phyloP scores from a whole-genome alignment of 768 basidiomycete species.

The Sarcodon sp. region DNA sequence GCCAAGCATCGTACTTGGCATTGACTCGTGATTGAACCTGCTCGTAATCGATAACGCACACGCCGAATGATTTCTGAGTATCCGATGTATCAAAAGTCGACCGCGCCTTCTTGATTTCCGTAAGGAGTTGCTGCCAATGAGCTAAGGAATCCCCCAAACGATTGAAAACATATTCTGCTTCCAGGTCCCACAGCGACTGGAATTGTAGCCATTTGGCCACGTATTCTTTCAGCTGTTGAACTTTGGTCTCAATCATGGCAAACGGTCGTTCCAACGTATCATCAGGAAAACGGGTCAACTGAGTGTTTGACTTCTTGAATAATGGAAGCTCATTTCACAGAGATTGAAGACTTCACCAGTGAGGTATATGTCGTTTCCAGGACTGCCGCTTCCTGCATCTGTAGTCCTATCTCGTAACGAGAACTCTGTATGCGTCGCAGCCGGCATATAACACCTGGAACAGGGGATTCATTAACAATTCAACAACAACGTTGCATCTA shows the following conservation, averaged over 20 bases:
- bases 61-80: constrained; percentile 83
- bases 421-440: constrained; percentile 86
- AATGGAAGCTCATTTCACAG: not conserved
- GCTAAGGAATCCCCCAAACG: constrained; percentile 89
- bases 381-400: constrained; percentile 59
- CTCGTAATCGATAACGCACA: constrained; percentile 93
- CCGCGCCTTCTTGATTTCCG: constrained; percentile 93
- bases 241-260: constrained; percentile 75
- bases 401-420: constrained; percentile 91
- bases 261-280: constrained; percentile 73
- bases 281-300: constrained; percentile 70
- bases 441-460: constrained; percentile 72
- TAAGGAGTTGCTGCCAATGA: constrained; percentile 91
- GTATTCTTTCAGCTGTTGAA: constrained; percentile 79
- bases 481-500: constrained; percentile 1
- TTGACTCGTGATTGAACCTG: constrained; percentile 96
- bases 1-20: constrained; percentile 98
- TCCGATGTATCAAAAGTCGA: constrained; percentile 97
- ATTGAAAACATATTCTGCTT: constrained; percentile 93
- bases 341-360: constrained; percentile 35
- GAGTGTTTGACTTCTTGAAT: constrained; percentile 4
- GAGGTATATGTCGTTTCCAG: constrained; percentile 75
- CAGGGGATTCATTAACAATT: not conserved
- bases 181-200: constrained; percentile 97
- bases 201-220: constrained; percentile 98